Evolutionary conservation across 1,139 yeast species (phyloP).

Genomic region (Pichia kudriavzevii): DNA sequence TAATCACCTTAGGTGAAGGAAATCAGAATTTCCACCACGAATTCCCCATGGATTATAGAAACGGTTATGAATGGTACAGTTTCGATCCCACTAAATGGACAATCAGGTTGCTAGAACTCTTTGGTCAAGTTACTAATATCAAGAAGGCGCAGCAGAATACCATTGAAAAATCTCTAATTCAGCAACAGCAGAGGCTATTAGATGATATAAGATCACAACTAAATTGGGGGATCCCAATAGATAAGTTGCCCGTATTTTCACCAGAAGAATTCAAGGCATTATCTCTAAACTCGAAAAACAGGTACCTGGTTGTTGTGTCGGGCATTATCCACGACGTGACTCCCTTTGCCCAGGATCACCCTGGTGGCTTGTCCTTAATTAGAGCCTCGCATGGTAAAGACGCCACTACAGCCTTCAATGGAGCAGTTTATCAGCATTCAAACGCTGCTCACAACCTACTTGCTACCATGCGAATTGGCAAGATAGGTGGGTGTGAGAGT

Average conservation of each 20-base stretch:
- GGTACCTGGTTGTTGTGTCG: conserved; percentile 39
- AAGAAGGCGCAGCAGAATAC: conserved; percentile 40
- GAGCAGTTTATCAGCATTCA: conserved; percentile 69
- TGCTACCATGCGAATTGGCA: conserved; percentile 72
- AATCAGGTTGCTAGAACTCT: conserved; percentile 33
- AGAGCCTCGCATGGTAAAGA: conserved; percentile 62
- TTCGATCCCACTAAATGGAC: conserved; percentile 68
- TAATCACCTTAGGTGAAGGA: conserved; percentile 60
- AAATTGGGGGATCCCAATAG: conserved; percentile 74
- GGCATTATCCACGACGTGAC: conserved; percentile 69
- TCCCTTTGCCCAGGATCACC: conserved; percentile 66
- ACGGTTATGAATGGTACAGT: conserved; percentile 42
- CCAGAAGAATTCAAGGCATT: conserved; percentile 43
- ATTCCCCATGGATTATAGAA: conserved; percentile 61
- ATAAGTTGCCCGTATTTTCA: conserved; percentile 49
- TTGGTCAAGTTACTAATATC: conserved; percentile 36
- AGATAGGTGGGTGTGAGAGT: conserved; percentile 69
- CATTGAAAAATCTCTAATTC: conserved; percentile 49
- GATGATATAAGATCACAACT: conserved; percentile 55
- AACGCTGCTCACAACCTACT: conserved; percentile 64
- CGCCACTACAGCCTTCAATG: conserved; percentile 65
- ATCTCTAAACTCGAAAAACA: conserved; percentile 29
- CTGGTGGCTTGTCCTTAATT: conserved; percentile 59
- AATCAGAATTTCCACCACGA: conserved; percentile 68
- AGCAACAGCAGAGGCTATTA: conserved; percentile 56